Conservation (phyloP, 164 flowering plant species). For the Berberis thunbergii region DNA sequence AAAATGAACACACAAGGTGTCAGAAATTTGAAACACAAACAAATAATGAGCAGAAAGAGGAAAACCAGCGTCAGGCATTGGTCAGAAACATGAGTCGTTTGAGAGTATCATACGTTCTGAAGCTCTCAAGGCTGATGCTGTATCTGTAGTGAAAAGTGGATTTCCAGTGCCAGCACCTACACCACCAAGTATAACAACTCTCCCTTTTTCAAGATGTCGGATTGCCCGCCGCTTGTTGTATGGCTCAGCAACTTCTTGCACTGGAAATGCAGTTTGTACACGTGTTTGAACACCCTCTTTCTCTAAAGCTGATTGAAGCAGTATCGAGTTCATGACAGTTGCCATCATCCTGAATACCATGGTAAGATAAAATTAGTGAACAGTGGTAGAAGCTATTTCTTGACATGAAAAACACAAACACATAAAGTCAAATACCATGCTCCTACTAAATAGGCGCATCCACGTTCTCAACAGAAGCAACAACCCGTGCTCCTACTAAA, state of each 20-base stretch:
- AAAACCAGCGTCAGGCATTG: too few relatives aligned
- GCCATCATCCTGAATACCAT: slow-evolving; percentile 75
- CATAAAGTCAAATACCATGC: too few relatives aligned
- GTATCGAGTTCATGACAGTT: slow-evolving; percentile 78
- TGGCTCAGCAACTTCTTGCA: slow-evolving; percentile 78
- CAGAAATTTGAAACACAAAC: slow-evolving; percentile 55
- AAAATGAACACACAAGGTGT: neutral
- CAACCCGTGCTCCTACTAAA: too few relatives aligned
- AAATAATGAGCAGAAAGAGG: slow-evolving; percentile 32
- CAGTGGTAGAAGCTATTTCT: too few relatives aligned
- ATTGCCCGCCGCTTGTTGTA: slow-evolving; percentile 72
- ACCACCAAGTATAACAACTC: slow-evolving; percentile 91
- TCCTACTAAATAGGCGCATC: too few relatives aligned
- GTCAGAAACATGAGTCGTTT: too few relatives aligned
- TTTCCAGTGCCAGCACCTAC: slow-evolving; percentile 15
- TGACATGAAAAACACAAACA: too few relatives aligned
- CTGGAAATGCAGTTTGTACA: slow-evolving; percentile 62
- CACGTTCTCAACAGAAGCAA: too few relatives aligned
- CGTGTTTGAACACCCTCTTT: slow-evolving; percentile 75
- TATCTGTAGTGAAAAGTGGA: too few relatives aligned
- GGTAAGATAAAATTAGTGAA: neutral
- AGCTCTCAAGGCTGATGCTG: too few relatives aligned
- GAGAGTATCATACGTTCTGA: too few relatives aligned
- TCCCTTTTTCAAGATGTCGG: slow-evolving; percentile 87
- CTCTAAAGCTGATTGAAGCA: slow-evolving; percentile 82